Evolutionary conservation across 805 yeast genomes (phyloP).

Genomic region (Lipomyces kockii): DNA sequence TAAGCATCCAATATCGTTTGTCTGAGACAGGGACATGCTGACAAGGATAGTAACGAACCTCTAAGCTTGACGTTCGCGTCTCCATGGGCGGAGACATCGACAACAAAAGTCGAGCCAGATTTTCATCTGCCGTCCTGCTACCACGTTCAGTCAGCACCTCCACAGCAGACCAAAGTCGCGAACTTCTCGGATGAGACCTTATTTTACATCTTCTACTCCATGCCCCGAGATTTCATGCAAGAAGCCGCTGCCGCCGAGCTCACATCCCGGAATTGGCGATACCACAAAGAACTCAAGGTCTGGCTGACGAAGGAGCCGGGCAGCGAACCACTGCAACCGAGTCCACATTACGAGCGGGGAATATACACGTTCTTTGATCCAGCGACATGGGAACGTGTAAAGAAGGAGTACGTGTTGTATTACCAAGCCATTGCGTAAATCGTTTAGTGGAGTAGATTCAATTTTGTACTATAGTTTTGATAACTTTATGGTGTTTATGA

Average conservation of each 20-base stretch:
- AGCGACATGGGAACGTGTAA: slow-evolving; percentile 92
- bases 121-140: slow-evolving; percentile 68
- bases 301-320: slow-evolving; percentile 95
- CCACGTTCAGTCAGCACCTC: slow-evolving; percentile 50
- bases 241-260: slow-evolving; percentile 92
- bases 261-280: slow-evolving; percentile 93
- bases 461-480: background rate
- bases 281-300: slow-evolving; percentile 91
- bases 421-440: slow-evolving; percentile 66
- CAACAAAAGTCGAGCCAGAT: slow-evolving; percentile 87
- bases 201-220: slow-evolving; percentile 90
- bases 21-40: background rate
- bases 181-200: slow-evolving; percentile 86
- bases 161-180: slow-evolving; percentile 52
- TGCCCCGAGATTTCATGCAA: slow-evolving; percentile 89
- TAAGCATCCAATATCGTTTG: slow-evolving; percentile 29
- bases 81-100: slow-evolving; percentile 93
- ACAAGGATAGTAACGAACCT: slow-evolving; percentile 41
- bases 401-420: slow-evolving; percentile 62
- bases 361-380: slow-evolving; percentile 95
- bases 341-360: slow-evolving; percentile 88
- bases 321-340: slow-evolving; percentile 81
- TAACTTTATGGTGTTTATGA: background rate
- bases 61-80: slow-evolving; percentile 74
- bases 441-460: background rate